Conservation (phyloP, 2,329 filamentous ascomycete species). For the Colletotrichum cuscutae region DNA sequence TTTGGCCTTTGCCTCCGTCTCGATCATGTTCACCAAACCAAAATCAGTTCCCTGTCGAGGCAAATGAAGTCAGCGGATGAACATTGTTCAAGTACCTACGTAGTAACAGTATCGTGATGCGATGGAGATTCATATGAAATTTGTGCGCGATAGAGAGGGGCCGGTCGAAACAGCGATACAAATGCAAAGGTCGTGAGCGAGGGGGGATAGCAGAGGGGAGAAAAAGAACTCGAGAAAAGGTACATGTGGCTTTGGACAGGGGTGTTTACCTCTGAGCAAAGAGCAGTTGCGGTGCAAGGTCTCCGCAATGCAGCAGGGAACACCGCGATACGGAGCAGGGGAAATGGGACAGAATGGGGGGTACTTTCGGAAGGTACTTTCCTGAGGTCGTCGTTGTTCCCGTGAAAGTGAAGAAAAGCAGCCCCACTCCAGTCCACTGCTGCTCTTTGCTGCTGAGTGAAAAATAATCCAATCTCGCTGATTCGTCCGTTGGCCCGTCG, state of each 20-base stretch:
- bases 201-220: neutral
- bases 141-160: neutral
- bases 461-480: constrained; percentile 33
- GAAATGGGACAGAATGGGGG: neutral
- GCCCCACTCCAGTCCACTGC: constrained; percentile 17
- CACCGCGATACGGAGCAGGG: neutral
- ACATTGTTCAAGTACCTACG: neutral
- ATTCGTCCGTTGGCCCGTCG: constrained; percentile 36
- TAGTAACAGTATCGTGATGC: neutral
- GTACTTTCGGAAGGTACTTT: neutral
- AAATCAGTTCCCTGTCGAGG: neutral
- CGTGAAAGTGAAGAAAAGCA: neutral
- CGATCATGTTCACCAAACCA: neutral
- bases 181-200: neutral
- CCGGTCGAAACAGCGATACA: neutral
- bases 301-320: neutral
- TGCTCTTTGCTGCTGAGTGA: constrained; percentile 33
- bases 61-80: neutral
- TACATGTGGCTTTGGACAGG: neutral
- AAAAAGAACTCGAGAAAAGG: neutral
- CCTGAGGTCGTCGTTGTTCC: neutral
- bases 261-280: neutral
- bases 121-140: neutral
- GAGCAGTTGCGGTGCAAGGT: constrained; percentile 8
- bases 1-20: neutral